A percentile compares a stretch with the other conserved stretches of the same genome.
These are phyloP conservation scores for Stachybotrys elegans DNA, from an alignment of 2,329 filamentous ascomycete genomes.

Conservation along the genomic window DNA sequence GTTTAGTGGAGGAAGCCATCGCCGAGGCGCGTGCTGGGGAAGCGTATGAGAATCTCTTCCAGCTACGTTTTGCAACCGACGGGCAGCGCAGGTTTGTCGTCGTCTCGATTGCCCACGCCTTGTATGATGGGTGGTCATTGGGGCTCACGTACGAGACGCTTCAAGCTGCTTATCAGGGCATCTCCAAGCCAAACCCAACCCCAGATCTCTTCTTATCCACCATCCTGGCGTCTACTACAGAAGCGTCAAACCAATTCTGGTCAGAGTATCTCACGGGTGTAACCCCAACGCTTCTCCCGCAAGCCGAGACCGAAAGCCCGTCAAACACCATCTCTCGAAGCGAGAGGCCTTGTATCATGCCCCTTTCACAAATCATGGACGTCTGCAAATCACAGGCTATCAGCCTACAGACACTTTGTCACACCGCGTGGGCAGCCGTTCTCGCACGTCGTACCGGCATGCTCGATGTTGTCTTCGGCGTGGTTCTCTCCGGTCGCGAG, in stretches of 20 bases:
- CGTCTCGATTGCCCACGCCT: constrained; percentile 75
- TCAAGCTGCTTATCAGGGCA: constrained; percentile 53
- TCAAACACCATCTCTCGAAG: too few species aligned
- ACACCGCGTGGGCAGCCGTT: constrained; percentile 70
- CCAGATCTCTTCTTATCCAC: constrained; percentile 47
- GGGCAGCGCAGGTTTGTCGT: constrained; percentile 38
- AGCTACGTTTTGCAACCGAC: constrained; percentile 37
- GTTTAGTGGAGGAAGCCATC: constrained; percentile 31
- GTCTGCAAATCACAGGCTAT: constrained; percentile 64
- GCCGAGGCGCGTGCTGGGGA: constrained; percentile 27
- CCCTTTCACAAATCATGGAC: constrained; percentile 19
- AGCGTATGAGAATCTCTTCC: constrained; percentile 39
- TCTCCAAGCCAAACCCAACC: constrained; percentile 34
- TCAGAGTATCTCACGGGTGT: constrained; percentile 55
- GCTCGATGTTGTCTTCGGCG: constrained; percentile 76
- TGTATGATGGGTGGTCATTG: constrained; percentile 88
- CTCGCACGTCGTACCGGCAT: constrained; percentile 58
- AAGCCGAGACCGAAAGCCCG: constrained; percentile 7
- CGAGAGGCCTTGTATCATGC: too few species aligned
- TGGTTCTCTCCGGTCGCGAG: constrained; percentile 81
- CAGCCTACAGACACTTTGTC: constrained; percentile 72
- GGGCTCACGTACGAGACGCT: constrained; percentile 69
- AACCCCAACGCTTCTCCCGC: constrained; percentile 27
- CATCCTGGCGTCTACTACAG: constrained; percentile 12
- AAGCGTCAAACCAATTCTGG: constrained; percentile 58